phyloP scores from a whole-genome alignment of 768 basidiomycete species.

The Boletellus ananas region DNA sequence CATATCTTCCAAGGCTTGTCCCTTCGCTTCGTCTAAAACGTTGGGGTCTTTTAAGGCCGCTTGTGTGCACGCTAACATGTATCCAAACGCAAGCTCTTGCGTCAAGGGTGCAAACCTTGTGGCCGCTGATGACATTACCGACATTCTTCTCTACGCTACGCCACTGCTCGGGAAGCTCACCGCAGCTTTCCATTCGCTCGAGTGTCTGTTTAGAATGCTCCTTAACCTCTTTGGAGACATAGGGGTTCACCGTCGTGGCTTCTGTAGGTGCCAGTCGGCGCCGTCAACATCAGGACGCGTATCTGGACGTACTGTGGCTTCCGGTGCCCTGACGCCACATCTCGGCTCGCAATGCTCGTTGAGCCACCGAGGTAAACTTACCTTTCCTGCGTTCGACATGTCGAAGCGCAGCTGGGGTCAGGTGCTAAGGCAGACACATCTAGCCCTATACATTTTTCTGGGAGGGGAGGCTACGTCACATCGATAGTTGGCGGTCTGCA shows the following conservation, averaged over 20 bases:
- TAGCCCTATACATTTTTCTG: conserved; percentile 8
- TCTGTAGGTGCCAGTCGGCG: conserved; percentile 10
- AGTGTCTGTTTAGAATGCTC: conserved; percentile 23
- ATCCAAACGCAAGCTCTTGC: too few species aligned
- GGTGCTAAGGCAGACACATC: neutral
- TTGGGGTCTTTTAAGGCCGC: conserved; percentile 24
- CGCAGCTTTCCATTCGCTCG: conserved; percentile 17
- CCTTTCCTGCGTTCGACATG: conserved; percentile 20
- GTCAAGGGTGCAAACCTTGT: conserved; percentile 10
- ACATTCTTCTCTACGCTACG: conserved; percentile 4
- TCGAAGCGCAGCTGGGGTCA: neutral
- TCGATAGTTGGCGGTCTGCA: neutral
- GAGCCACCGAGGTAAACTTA: neutral
- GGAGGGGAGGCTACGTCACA: conserved; percentile 9
- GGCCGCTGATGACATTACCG: conserved; percentile 20
- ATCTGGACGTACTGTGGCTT: conserved; percentile 8
- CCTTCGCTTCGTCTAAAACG: conserved; percentile 18
- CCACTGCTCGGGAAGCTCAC: conserved; percentile 13
- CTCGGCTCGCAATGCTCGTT: neutral
- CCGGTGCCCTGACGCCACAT: conserved; percentile 9
- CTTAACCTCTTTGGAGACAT: conserved; percentile 21
- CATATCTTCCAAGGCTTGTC: conserved; percentile 10
- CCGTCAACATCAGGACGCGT: neutral
- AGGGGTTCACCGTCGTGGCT: conserved; percentile 25
- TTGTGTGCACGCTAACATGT: conserved; percentile 2